These are phyloP conservation scores for Trichoderma gamsii DNA, from an alignment of 495 filamentous ascomycete species.

Conservation along the genomic window DNA sequence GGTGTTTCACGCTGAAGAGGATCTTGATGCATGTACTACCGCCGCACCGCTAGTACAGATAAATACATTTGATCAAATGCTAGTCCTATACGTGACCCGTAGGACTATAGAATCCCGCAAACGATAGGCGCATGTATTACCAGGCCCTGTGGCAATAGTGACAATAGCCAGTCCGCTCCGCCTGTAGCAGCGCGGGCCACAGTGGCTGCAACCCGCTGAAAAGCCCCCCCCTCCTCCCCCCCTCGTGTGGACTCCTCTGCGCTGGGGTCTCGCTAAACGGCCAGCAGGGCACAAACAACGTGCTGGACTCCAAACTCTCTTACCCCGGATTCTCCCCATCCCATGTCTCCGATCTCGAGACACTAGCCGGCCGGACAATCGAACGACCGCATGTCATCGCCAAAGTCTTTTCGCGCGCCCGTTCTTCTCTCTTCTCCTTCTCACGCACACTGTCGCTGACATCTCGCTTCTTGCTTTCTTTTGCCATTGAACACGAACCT, in stretches of 20 bases:
- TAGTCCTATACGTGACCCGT: too few species aligned
- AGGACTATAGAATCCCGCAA: too few species aligned
- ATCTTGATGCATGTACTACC: too few species aligned
- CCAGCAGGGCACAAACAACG: background rate
- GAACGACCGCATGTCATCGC: background rate
- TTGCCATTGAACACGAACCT: background rate
- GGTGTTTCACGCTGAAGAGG: too few species aligned
- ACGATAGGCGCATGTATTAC: too few species aligned
- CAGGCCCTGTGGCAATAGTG: too few species aligned
- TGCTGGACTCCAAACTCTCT: background rate
- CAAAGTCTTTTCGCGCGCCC: background rate
- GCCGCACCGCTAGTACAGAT: too few species aligned
- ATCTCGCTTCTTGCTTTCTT: background rate
- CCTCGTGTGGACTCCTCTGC: background rate
- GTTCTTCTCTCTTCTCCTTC: background rate
- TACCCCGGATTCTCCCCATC: slow-evolving; percentile 8
- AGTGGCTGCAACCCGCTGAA: too few species aligned
- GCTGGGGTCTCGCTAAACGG: too few species aligned
- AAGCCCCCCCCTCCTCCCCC: background rate
- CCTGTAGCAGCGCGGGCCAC: too few species aligned
- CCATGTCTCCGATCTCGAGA: slow-evolving; percentile 12
- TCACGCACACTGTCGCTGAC: background rate
- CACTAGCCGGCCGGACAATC: background rate
- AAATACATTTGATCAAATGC: too few species aligned
- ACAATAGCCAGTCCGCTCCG: too few species aligned